Evolutionary conservation across 2,329 filamentous ascomycete species (phyloP).

Genomic region (Penicillium polonicum): DNA sequence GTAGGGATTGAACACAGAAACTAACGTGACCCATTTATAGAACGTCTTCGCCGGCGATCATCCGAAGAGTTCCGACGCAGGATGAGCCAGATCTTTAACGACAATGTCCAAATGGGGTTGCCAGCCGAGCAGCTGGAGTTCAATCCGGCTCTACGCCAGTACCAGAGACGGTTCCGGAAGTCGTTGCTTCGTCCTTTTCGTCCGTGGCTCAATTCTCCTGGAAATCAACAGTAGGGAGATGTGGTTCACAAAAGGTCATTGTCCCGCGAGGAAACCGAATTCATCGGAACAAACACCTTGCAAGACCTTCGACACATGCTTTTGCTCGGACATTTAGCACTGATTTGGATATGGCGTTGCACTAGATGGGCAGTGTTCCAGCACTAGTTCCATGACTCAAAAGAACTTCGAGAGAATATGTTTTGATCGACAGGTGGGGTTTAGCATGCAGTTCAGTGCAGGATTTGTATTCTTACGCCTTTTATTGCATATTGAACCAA

Average conservation of each 20-base stretch:
- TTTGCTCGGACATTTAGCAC: conserved; percentile 1
- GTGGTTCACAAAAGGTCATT: not conserved
- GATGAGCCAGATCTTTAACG: conserved; percentile 36
- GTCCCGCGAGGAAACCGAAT: not conserved
- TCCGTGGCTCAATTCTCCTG: conserved; percentile 1
- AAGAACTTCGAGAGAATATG: not conserved
- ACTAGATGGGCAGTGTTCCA: not conserved
- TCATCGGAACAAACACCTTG: not conserved
- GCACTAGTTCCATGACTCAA: not conserved
- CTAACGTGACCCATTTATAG: conserved; percentile 10
- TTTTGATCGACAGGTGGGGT: not conserved
- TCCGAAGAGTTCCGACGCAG: conserved; percentile 35
- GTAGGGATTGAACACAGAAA: not conserved
- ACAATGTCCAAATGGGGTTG: conserved; percentile 25
- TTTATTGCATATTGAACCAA: conserved; percentile 1
- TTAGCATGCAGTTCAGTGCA: not conserved
- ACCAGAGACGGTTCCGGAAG: conserved; percentile 10
- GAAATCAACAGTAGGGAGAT: not conserved
- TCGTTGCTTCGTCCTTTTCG: conserved; percentile 19
- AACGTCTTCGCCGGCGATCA: conserved; percentile 26
- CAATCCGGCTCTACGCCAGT: conserved; percentile 15
- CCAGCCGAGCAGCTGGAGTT: conserved; percentile 28
- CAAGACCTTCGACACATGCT: not conserved
- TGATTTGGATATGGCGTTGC: not conserved
- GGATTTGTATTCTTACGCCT: conserved; percentile 9